Percentiles rank a stretch among this genome's conserved stretches.
Conservation (phyloP, 305 asterid genomes). For the Fraxinus floribunda region DNA sequence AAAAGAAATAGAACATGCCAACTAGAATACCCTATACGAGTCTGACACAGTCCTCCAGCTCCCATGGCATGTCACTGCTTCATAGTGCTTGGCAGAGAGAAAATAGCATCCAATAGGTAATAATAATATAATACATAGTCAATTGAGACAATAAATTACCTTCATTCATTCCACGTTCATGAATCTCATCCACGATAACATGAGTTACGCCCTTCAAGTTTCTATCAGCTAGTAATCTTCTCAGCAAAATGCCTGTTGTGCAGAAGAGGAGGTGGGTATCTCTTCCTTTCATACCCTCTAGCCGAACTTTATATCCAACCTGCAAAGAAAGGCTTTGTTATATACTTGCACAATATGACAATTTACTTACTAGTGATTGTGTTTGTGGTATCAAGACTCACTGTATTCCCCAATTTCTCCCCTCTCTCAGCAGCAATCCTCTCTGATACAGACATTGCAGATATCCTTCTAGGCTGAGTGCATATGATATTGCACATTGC, state of each 20-base stretch:
- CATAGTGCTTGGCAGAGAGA: background rate
- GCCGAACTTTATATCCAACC: conserved; percentile 95
- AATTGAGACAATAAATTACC: conserved; percentile 41
- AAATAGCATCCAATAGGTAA: background rate
- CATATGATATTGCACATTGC: conserved; percentile 80
- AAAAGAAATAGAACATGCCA: background rate
- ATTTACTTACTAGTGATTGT: background rate
- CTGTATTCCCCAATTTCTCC: conserved; percentile 89
- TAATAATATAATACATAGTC: conserved; percentile 6
- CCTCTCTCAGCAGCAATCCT: conserved; percentile 94
- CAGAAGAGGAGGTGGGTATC: conserved; percentile 96
- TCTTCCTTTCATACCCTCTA: conserved; percentile 93
- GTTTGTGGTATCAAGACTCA: conserved; percentile 36
- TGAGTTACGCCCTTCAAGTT: conserved; percentile 84
- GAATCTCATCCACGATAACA: conserved; percentile 92
- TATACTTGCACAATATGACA: background rate
- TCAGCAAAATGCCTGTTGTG: conserved; percentile 92
- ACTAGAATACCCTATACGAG: background rate
- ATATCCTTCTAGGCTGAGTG: conserved; percentile 91
- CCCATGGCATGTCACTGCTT: background rate
- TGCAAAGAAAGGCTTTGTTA: conserved; percentile 28
- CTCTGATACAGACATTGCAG: conserved; percentile 93
- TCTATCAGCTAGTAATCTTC: conserved; percentile 80
- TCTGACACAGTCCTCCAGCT: background rate
- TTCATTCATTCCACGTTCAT: conserved; percentile 98